Evolutionary conservation across 208 protist species (phyloP), one percentile per base, ranked within the genome.

Genomic region (Leishmania braziliensis): DNA sequence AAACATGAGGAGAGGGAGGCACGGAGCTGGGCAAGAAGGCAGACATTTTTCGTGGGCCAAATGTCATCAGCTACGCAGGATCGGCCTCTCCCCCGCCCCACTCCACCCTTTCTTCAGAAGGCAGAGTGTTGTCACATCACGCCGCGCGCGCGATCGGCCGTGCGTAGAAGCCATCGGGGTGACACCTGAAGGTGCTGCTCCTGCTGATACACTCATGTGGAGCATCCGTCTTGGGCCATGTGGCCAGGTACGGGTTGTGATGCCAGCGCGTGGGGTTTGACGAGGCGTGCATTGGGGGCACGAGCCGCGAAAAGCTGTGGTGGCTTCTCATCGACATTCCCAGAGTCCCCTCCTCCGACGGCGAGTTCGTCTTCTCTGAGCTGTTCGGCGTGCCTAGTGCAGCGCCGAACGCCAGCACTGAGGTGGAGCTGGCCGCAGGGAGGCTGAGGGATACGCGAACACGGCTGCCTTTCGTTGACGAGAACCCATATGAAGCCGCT

Each of bases 161-260:
- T 54, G 54, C 23, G 53, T 50, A 79, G 29, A 77, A 58, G 68
- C 36, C 58, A 39, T 20, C 68, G 14, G 66, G 48, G 63, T 78
- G 66, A 3, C 2, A 53, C 36, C 23, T 63, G 50, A 77, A 54
- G 74, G 50, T 53, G 74, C 4, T 18, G 74, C 3, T 14, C 16
- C 9, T 53, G 76, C 76, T 50, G 26, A 76, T 77, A 36, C 39
- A 77, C 29, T 29, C 73, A 33, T 77, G 51, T n/a, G 33, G 56
- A n/a, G 53, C 56, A 6, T 81, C 76, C 53, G 60, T 78, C 75
- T 78, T 72, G 14, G 73, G 48, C 43, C 73, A 54, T 18, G 66
- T 71, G 26, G 63, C 60, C 46, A 62, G n/a, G 80, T 87, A 87
- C 1, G 84, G 84, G 80, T 87, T 81, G 77, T 87, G 84, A 3